phyloP scores from a whole-genome alignment of 805 yeast species.

The Wickerhamomyces alni region DNA sequence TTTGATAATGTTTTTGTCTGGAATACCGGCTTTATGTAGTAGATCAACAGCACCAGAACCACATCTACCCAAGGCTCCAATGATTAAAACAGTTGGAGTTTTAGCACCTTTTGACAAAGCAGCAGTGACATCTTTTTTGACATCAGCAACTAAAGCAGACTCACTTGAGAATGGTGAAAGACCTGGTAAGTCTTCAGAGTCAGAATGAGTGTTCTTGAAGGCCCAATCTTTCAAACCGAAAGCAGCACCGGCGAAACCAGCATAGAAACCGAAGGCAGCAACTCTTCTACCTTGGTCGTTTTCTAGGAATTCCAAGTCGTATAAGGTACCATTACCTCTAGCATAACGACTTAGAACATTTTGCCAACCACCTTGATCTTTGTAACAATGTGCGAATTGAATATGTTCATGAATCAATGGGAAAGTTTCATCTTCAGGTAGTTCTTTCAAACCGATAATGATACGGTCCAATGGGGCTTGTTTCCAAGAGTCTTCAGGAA shows the following conservation, averaged over 20 bases:
- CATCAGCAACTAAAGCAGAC: conserved; percentile 62
- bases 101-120: conserved; percentile 60
- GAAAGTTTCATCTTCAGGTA: conserved; percentile 84
- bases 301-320: conserved; percentile 91
- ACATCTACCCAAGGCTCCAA: conserved; percentile 98
- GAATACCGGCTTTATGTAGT: conserved; percentile 77
- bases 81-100: conserved; percentile 76
- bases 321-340: conserved; percentile 82
- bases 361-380: conserved; percentile 96
- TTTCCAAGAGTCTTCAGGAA: conserved; percentile 92
- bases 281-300: conserved; percentile 96
- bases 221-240: conserved; percentile 94
- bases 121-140: conserved; percentile 47
- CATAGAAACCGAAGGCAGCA: conserved; percentile 99
- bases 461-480: conserved; percentile 86
- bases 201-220: conserved; percentile 71
- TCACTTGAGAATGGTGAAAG: conserved; percentile 83
- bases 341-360: conserved; percentile 86
- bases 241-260: conserved; percentile 99
- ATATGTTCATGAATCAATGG: conserved; percentile 95
- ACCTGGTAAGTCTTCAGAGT: conserved; percentile 66
- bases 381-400: conserved; percentile 98
- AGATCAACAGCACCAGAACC: conserved; percentile 95
- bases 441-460: conserved; percentile 89
- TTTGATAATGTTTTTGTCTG: conserved; percentile 73